phyloP scores from a whole-genome alignment of 495 filamentous ascomycete species.

The Schizothecium vesticola region DNA sequence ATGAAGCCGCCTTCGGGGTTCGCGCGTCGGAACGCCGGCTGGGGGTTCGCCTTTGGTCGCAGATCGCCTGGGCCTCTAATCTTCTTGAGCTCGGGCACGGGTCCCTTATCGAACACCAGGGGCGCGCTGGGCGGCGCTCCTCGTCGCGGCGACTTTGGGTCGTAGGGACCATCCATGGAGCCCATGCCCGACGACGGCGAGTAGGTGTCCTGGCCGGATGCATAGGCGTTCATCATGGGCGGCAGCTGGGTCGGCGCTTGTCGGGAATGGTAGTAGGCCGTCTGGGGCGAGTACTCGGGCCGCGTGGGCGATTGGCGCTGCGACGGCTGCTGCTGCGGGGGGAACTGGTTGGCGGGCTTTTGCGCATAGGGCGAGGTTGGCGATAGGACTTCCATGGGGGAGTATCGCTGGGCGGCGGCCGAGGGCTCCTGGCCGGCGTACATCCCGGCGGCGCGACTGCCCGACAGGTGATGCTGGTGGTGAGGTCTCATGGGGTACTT shows the following conservation, averaged over 20 bases:
- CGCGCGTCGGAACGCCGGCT: slow-evolving; percentile 87
- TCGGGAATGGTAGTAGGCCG: slow-evolving; percentile 44
- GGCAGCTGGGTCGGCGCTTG: slow-evolving; percentile 55
- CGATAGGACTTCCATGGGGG: slow-evolving; percentile 79
- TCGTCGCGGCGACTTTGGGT: slow-evolving; percentile 67
- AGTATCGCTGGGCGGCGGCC: slow-evolving; percentile 83
- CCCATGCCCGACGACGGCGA: slow-evolving; percentile 58
- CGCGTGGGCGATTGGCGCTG: slow-evolving; percentile 50
- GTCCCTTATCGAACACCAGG: slow-evolving; percentile 51
- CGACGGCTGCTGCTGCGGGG: slow-evolving; percentile 25
- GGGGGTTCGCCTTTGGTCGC: slow-evolving; percentile 73
- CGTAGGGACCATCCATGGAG: slow-evolving; percentile 69
- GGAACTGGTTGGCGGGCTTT: slow-evolving; percentile 40
- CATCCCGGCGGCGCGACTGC: slow-evolving; percentile 41
- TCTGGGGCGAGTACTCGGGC: slow-evolving; percentile 43
- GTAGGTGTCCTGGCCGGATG: slow-evolving; percentile 56
- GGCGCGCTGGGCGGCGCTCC: slow-evolving; percentile 44
- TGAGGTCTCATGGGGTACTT: slow-evolving; percentile 75
- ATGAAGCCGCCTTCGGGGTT: slow-evolving; percentile 98
- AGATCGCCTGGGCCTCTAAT: slow-evolving; percentile 67
- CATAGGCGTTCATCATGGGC: slow-evolving; percentile 58
- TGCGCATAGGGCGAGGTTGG: slow-evolving; percentile 48
- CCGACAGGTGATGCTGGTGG: slow-evolving; percentile 53
- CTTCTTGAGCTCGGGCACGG: slow-evolving; percentile 83
- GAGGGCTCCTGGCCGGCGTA: slow-evolving; percentile 70